Conservation (phyloP, 2,329 filamentous ascomycete genomes). For the Hirsutella thompsonii region DNA sequence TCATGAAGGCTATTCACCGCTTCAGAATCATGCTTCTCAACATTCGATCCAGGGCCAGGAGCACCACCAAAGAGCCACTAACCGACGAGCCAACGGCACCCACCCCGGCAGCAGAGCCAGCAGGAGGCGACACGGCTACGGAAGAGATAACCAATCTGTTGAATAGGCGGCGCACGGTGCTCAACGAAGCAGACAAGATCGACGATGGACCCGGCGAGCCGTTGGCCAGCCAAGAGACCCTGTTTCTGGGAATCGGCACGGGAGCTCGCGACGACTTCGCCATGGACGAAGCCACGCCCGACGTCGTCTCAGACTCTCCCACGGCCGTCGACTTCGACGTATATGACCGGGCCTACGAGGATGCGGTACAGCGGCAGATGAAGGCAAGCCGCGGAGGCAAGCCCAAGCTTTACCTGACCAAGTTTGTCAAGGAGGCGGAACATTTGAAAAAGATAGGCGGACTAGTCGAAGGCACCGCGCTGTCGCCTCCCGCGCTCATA, state of each 20-base stretch:
- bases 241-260: slow-evolving; percentile 67
- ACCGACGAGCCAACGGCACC: too few relatives aligned
- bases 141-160: slow-evolving; percentile 37
- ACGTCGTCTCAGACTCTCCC: slow-evolving; percentile 70
- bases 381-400: slow-evolving; percentile 25
- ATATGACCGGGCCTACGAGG: slow-evolving; percentile 75
- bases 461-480: slow-evolving; percentile 19
- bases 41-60: slow-evolving; percentile 11
- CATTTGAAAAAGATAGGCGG: slow-evolving; percentile 24
- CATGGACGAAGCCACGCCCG: slow-evolving; percentile 22
- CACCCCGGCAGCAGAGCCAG: slow-evolving; percentile 10
- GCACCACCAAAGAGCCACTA: slow-evolving; percentile 1
- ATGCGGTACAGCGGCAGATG: slow-evolving; percentile 65
- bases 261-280: slow-evolving; percentile 38
- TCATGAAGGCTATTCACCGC: slow-evolving; percentile 82
- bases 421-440: slow-evolving; percentile 31
- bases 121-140: slow-evolving; percentile 20
- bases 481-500: slow-evolving; percentile 5
- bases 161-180: slow-evolving; percentile 30
- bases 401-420: slow-evolving; percentile 35
- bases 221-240: slow-evolving; percentile 44
- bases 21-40: slow-evolving; percentile 63
- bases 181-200: slow-evolving; percentile 20
- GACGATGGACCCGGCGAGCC: slow-evolving; percentile 37
- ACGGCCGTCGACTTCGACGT: slow-evolving; percentile 75